Conservation (phyloP, 1,284 basidiomycete genomes). For the Apiotrichum brassicae region DNA sequence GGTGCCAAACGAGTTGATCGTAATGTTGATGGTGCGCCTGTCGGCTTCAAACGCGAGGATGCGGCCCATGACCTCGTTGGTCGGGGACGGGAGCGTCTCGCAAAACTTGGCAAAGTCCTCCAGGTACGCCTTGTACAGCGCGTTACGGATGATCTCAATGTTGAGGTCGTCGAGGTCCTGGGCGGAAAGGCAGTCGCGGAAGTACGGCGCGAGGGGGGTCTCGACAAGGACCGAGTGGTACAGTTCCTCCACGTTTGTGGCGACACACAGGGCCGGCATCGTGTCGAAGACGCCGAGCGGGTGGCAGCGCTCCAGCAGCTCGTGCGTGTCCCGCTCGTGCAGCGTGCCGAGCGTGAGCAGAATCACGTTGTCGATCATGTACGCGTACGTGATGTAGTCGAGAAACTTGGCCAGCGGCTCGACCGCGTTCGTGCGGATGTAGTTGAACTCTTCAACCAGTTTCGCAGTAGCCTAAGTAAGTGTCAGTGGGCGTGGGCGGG, state of each 20-base stretch:
- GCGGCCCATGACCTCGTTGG: constrained; percentile 78
- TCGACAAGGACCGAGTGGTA: constrained; percentile 96
- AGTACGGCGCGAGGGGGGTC: constrained; percentile 95
- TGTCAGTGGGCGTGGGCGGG: too few species aligned
- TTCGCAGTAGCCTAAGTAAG: constrained; percentile 81
- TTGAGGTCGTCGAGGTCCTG: constrained; percentile 97
- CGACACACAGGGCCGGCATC: constrained; percentile 98
- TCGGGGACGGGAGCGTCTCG: constrained; percentile 71
- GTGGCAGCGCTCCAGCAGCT: constrained; percentile 92
- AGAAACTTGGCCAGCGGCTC: constrained; percentile 87
- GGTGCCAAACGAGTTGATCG: constrained; percentile 97
- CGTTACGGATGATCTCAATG: constrained; percentile 99
- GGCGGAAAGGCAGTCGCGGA: constrained; percentile 90
- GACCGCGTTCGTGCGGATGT: constrained; percentile 81
- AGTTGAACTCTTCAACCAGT: constrained; percentile 96
- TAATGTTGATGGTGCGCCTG: constrained; percentile 93
- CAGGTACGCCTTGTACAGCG: constrained; percentile 98
- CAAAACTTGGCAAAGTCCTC: constrained; percentile 93
- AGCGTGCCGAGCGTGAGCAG: constrained; percentile 95
- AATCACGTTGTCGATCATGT: constrained; percentile 99
- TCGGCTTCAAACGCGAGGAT: constrained; percentile 96
- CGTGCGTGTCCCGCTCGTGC: constrained; percentile 95
- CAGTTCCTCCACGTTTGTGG: constrained; percentile 97
- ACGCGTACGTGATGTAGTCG: constrained; percentile 94
- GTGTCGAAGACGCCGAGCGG: constrained; percentile 96